Evolutionary conservation across 371 early-diverging fungal genomes (phyloP), one percentile per base, ranked within the genome.

Genomic region (Syncephalastrum sp.): DNA sequence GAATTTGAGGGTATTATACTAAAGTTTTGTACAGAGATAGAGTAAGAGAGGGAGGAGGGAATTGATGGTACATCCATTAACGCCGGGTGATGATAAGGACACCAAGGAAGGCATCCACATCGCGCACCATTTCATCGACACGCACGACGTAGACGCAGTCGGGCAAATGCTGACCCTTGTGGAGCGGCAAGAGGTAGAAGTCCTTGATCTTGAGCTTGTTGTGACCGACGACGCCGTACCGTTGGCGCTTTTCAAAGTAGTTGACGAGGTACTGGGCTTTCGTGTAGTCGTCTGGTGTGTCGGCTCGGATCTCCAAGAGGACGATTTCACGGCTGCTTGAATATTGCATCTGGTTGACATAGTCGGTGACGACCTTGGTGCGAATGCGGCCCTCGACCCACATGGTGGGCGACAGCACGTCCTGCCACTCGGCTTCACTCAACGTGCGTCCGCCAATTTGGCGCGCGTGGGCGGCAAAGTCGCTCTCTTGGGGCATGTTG

Each of bases 161-260:
- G 2, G 90, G 90, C 10, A 88, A 60, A 6, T 77, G 61, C 14
- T 79, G 79, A 1, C 57, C 70, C 33, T 75, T 72, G 38, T 68
- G 67, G 7, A 89, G 54, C 16, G 90, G 89, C 6, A 88, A 75
- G 16, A 91, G 23, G 59, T 91, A 91, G 79, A 91, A 84, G 56
- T 91, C 91, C 64, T 88, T 90, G 44, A 90, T 78, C 21, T 68
- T 75, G 5, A 81, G 74, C 47, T 80, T 82, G 60, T 82, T 81
- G 42, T 85, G 82, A 2, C 84, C 87, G 4, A 91, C 81, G 0
- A 91, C 91, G 5, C 87, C 91, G 62, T 79, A 84, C 50, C 90
- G 76, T 6, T 72, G 49, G 56, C 85, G 78, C 12, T 76, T 67
- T 13, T 76, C 63, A 49, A 91, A 85, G 61, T 91, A 89, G 14